These are phyloP conservation scores for Lentinula edodes DNA, from an alignment of 768 basidiomycete genomes.

Conservation along the genomic window DNA sequence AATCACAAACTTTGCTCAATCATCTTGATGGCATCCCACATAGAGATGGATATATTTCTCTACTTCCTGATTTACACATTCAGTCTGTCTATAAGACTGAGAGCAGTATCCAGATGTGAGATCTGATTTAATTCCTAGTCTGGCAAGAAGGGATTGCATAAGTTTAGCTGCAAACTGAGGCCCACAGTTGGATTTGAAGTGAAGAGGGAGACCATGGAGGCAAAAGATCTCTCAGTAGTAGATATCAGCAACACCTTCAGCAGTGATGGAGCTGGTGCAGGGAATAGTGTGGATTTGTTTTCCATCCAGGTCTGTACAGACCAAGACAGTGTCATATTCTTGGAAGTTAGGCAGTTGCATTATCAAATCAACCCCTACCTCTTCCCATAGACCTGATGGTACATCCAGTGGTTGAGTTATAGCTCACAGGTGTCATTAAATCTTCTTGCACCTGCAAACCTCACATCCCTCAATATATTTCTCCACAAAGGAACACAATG, in stretches of 20 bases:
- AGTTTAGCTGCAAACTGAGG: conserved; percentile 7
- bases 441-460: conserved; percentile 23
- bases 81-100: no score
- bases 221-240: conserved; percentile 9
- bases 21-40: no score
- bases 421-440: not conserved
- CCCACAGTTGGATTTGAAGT: not conserved
- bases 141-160: not conserved
- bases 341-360: conserved; percentile 13
- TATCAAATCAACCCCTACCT: conserved; percentile 19
- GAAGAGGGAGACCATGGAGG: not conserved
- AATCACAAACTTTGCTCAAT: no score
- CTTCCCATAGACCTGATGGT: conserved; percentile 14
- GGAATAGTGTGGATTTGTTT: conserved; percentile 24
- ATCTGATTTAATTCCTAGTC: not conserved
- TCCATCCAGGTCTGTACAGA: conserved; percentile 15
- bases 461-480: conserved; percentile 19
- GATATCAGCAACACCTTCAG: conserved; percentile 12
- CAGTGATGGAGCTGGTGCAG: conserved; percentile 8
- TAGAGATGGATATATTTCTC: no score
- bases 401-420: not conserved
- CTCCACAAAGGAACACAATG: conserved; percentile 14
- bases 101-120: not conserved
- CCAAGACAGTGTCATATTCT: conserved; percentile 13
- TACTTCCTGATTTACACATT: no score